Conservation (phyloP, 352 stramenopile species). For the Phytopythium boreale region DNA sequence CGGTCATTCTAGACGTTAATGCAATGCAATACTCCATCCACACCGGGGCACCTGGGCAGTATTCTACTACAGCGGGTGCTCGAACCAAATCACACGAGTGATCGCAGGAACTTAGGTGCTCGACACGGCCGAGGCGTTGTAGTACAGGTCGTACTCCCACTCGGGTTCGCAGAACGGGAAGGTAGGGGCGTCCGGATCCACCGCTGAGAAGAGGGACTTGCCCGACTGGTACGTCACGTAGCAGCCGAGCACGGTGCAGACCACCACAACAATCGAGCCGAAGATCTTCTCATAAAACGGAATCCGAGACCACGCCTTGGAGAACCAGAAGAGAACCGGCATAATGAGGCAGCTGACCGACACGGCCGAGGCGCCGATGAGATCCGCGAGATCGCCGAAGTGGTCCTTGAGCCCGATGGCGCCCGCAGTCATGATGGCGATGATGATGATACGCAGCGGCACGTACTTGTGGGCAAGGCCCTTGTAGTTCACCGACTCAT, state of each 20-base stretch:
- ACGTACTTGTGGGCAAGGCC: background rate
- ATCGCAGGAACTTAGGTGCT: background rate
- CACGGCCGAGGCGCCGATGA: background rate
- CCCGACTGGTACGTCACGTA: conserved; percentile 46
- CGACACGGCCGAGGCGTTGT: conserved; percentile 9
- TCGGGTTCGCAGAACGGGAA: conserved; percentile 54
- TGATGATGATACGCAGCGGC: background rate
- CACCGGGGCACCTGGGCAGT: background rate
- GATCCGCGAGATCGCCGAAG: background rate
- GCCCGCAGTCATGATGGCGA: background rate
- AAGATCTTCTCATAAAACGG: conserved; percentile 37
- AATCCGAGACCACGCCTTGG: conserved; percentile 40
- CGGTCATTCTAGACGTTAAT: background rate
- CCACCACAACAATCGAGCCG: conserved; percentile 23
- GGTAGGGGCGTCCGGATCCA: conserved; percentile 21
- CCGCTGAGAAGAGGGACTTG: conserved; percentile 39
- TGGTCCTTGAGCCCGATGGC: conserved; percentile 2
- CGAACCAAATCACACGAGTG: no score
- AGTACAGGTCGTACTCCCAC: conserved; percentile 35
- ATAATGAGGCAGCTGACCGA: background rate
- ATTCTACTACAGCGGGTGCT: background rate
- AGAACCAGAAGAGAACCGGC: conserved; percentile 37
- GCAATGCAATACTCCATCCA: background rate
- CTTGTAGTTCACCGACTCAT: conserved; percentile 3
- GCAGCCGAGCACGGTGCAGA: conserved; percentile 40